phyloP scores from a whole-genome alignment of 129 eudicot genomes.

The Tagetes erecta region DNA sequence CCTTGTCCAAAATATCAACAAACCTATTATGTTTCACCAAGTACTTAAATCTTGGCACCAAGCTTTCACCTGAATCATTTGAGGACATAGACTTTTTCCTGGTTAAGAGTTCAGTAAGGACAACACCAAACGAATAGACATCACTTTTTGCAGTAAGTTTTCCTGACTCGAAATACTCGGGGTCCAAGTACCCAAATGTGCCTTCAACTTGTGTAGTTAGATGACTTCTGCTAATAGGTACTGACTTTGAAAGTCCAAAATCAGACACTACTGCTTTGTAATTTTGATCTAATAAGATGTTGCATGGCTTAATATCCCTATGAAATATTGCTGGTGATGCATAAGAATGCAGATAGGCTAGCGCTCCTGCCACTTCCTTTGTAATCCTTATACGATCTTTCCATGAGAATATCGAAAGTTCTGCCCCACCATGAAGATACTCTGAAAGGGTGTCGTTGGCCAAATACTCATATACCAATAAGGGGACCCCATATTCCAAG shows the following conservation, averaged over 20 bases:
- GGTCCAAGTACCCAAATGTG: conserved; percentile 6
- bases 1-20: conserved; percentile 23
- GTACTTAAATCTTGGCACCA: conserved; percentile 22
- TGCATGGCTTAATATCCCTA: conserved; percentile 36
- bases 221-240: conserved; percentile 32
- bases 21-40: conserved; percentile 15
- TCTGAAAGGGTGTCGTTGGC: conserved; percentile 17
- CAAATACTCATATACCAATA: not conserved
- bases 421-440: conserved; percentile 22
- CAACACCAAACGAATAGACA: not conserved
- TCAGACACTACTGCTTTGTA: conserved; percentile 37
- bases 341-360: conserved; percentile 29
- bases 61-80: not conserved
- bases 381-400: conserved; percentile 32
- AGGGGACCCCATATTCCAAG: not conserved
- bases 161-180: not conserved
- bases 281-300: conserved; percentile 37
- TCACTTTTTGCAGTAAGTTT: not conserved
- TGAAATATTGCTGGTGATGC: conserved; percentile 34
- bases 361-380: conserved; percentile 33
- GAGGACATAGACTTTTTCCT: not conserved
- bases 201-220: conserved; percentile 36
- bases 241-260: conserved; percentile 38
- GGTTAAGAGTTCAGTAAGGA: not conserved
- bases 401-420: conserved; percentile 28